These are phyloP conservation scores for Fagopyrum esculentum DNA, from an alignment of 148 eudicot genomes.

Conservation along the genomic window DNA sequence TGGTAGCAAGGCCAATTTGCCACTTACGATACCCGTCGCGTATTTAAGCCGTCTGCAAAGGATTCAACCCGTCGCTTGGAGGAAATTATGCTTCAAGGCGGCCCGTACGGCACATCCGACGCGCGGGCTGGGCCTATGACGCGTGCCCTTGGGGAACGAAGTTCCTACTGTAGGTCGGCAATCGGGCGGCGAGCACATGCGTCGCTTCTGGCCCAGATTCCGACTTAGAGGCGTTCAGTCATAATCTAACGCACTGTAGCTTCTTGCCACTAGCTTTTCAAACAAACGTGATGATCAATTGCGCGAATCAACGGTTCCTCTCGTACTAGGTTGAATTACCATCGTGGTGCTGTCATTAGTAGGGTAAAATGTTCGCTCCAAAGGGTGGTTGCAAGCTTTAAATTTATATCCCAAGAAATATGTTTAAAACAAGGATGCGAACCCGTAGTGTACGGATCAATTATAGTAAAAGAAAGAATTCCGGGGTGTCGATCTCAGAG, in stretches of 20 bases:
- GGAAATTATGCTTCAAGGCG: slow-evolving; percentile 19
- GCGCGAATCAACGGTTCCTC: too few relatives aligned
- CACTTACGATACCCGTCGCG: too few relatives aligned
- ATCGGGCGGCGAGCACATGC: slow-evolving; percentile 5
- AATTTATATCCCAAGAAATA: too few relatives aligned
- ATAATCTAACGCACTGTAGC: slow-evolving; percentile 3
- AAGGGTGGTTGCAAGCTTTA: too few relatives aligned
- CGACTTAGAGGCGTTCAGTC: background rate
- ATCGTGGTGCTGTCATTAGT: background rate
- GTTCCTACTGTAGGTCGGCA: slow-evolving; percentile 9
- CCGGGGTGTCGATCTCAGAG: too few relatives aligned
- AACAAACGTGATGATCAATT: too few relatives aligned
- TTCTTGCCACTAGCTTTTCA: background rate
- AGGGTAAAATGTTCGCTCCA: too few relatives aligned
- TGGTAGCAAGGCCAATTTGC: too few relatives aligned
- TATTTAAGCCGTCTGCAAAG: slow-evolving; percentile 9
- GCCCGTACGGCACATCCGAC: slow-evolving; percentile 11
- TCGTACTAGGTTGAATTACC: too few relatives aligned
- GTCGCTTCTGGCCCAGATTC: slow-evolving; percentile 10
- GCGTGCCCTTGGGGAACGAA: background rate
- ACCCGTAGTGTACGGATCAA: too few relatives aligned
- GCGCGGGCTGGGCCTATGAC: slow-evolving; percentile 12
- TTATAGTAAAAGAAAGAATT: too few relatives aligned
- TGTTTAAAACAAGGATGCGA: too few relatives aligned
- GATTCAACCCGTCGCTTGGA: slow-evolving; percentile 17